A percentile compares a stretch with the other conserved stretches of the same genome.
Evolutionary conservation across 2,329 filamentous ascomycete species (phyloP).

Genomic region (Botrytis hyacinthi): DNA sequence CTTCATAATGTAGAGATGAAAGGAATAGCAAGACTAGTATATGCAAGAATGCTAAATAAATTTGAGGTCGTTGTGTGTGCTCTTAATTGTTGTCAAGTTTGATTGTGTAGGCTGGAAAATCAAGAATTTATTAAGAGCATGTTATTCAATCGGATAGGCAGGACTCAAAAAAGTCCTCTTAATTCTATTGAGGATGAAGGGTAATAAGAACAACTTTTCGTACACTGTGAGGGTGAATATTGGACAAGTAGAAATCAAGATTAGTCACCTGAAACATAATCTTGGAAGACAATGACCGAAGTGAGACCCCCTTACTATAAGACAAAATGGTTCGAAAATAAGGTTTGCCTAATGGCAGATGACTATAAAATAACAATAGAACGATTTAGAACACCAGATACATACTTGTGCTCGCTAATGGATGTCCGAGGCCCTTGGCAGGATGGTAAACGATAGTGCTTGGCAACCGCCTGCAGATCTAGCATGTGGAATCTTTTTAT

Average conservation of each 20-base stretch:
- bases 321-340: not conserved
- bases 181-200: not conserved
- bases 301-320: not conserved
- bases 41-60: not conserved
- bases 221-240: not conserved
- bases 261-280: not conserved
- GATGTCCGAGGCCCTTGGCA: not conserved
- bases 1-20: not conserved
- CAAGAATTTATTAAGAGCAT: not conserved
- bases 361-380: not conserved
- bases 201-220: not conserved
- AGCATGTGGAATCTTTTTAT: not conserved
- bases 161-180: not conserved
- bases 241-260: not conserved
- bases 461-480: not conserved
- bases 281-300: not conserved
- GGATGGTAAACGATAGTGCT: not conserved
- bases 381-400: not conserved
- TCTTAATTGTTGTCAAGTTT: not conserved
- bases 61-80: not conserved
- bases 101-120: not conserved
- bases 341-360: not conserved
- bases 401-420: not conserved
- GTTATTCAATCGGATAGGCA: not conserved
- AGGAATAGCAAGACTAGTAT: not conserved